Conservation (phyloP, 2,329 filamentous ascomycete genomes). For the Fusarium torulosum region DNA sequence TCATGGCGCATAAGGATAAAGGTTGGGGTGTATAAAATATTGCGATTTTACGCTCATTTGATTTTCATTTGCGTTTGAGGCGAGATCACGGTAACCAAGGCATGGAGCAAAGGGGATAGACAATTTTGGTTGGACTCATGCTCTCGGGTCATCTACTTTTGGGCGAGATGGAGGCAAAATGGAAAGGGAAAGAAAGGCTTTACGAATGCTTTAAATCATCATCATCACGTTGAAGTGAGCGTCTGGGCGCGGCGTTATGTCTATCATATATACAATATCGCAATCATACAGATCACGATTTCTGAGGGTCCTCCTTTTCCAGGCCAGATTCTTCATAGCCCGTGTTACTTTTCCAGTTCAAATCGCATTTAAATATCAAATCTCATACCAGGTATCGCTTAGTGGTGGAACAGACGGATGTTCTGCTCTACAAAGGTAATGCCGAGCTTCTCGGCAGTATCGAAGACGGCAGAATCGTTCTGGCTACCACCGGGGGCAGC, state of each 20-base stretch:
- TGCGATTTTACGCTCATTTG: slow-evolving; percentile 31
- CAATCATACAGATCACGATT: slow-evolving; percentile 33
- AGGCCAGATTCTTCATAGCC: slow-evolving; percentile 3
- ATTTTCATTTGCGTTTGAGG: slow-evolving; percentile 21
- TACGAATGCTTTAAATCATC: slow-evolving; percentile 35
- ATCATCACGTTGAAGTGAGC: slow-evolving; percentile 45
- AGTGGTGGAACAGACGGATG: slow-evolving; percentile 64
- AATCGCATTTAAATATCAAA: slow-evolving; percentile 17
- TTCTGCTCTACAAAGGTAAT: slow-evolving; percentile 98
- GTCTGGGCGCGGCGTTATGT: slow-evolving; percentile 40
- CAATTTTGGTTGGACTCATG: slow-evolving; percentile 3
- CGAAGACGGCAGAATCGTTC: slow-evolving; percentile 84
- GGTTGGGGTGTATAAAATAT: slow-evolving; percentile 4
- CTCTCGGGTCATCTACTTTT: slow-evolving; percentile 18
- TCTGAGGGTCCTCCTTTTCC: slow-evolving; percentile 25
- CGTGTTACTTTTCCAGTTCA: slow-evolving; percentile 27
- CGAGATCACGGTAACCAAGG: slow-evolving; percentile 11
- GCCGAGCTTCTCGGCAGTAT: slow-evolving; percentile 89
- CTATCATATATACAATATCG: slow-evolving; percentile 44
- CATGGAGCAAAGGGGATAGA: slow-evolving; percentile 34
- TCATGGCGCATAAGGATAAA: not conserved
- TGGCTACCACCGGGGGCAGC: slow-evolving; percentile 92
- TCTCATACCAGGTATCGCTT: slow-evolving; percentile 36
- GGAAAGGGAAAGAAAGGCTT: slow-evolving; percentile 1
- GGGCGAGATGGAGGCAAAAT: slow-evolving; percentile 14